These are phyloP conservation scores for Russula foetens DNA, from an alignment of 768 basidiomycete species.

Conservation along the genomic window DNA sequence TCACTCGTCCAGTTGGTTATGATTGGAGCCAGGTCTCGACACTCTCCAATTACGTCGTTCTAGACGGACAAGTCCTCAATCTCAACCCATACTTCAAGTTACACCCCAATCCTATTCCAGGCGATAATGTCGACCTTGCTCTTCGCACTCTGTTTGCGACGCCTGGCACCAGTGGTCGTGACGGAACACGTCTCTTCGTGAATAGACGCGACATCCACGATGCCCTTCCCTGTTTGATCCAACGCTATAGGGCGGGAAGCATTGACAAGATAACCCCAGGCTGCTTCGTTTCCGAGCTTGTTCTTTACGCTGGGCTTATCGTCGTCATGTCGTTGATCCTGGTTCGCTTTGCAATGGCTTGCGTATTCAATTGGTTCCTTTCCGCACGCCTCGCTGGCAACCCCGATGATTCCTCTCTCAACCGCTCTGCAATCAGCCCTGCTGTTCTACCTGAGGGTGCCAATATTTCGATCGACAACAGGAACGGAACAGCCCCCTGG, in stretches of 20 bases:
- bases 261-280: slow-evolving; percentile 97
- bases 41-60: slow-evolving; percentile 70
- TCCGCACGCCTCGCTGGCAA: slow-evolving; percentile 74
- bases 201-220: slow-evolving; percentile 54
- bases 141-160: slow-evolving; percentile 65
- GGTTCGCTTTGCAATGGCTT: slow-evolving; percentile 92
- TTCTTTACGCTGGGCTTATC: slow-evolving; percentile 85
- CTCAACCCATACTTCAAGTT: slow-evolving; percentile 76
- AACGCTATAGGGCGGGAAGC: slow-evolving; percentile 87
- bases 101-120: slow-evolving; percentile 56
- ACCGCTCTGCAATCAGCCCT: slow-evolving; percentile 82
- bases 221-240: slow-evolving; percentile 70
- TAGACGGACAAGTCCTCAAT: slow-evolving; percentile 93
- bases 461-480: slow-evolving; percentile 88
- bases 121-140: slow-evolving; percentile 74
- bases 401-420: slow-evolving; percentile 61
- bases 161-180: slow-evolving; percentile 58
- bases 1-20: slow-evolving; percentile 70
- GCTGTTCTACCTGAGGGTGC: slow-evolving; percentile 96
- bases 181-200: slow-evolving; percentile 84
- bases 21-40: slow-evolving; percentile 80
- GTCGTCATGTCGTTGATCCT: slow-evolving; percentile 88
- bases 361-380: slow-evolving; percentile 94
- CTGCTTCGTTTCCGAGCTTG: slow-evolving; percentile 83
- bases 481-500: slow-evolving; percentile 92